phyloP scores from a whole-genome alignment of 2,329 filamentous ascomycete species.

The Daldinia eschscholtzii region DNA sequence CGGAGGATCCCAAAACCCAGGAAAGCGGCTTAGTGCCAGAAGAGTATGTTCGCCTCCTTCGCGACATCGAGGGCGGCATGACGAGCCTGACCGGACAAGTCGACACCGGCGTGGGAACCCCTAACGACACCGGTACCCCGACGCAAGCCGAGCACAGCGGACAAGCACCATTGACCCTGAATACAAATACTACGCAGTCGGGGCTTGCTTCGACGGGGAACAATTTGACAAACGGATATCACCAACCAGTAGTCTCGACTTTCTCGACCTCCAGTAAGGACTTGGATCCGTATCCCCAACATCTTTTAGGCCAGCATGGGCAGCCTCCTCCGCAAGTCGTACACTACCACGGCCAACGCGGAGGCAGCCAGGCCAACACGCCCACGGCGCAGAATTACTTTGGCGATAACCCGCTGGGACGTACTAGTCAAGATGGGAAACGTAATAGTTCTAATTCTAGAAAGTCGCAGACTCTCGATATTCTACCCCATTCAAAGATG shows the following conservation, averaged over 20 bases:
- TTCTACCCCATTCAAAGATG: conserved; percentile 56
- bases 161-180: conserved; percentile 35
- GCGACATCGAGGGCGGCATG: conserved; percentile 93
- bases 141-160: conserved; percentile 69
- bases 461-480: conserved; percentile 56
- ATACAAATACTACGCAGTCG: conserved; percentile 35
- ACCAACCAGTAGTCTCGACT: conserved; percentile 75
- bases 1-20: conserved; percentile 92
- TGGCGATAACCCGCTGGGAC: conserved; percentile 59
- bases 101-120: conserved; percentile 64
- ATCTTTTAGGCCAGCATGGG: conserved; percentile 72
- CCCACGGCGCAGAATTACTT: conserved; percentile 68
- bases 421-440: conserved; percentile 63
- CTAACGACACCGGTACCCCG: conserved; percentile 70
- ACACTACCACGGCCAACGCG: conserved; percentile 75
- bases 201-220: conserved; percentile 61
- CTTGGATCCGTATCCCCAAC: conserved; percentile 75
- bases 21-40: conserved; percentile 97
- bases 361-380: conserved; percentile 75
- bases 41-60: conserved; percentile 91
- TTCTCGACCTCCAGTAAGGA: conserved; percentile 79
- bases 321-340: conserved; percentile 75
- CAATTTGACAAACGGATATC: conserved; percentile 70
- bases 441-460: conserved; percentile 56
- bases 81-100: conserved; percentile 75